Conservation (phyloP, 2,329 filamentous ascomycete species). For the Diaporthe sp. region DNA sequence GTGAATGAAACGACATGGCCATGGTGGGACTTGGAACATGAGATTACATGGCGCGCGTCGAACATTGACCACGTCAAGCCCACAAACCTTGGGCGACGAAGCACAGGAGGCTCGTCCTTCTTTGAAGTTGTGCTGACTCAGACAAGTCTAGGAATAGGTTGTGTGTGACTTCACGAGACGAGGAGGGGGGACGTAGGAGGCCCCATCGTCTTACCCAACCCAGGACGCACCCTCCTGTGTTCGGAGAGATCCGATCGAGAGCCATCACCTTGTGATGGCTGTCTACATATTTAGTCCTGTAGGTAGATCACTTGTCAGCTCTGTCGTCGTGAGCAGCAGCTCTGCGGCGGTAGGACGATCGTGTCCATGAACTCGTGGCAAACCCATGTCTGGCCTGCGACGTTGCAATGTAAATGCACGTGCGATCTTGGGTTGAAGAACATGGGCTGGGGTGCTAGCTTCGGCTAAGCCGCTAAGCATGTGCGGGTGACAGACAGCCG, state of each 20-base stretch:
- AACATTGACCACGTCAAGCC: slow-evolving; percentile 2
- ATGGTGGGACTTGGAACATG: background rate
- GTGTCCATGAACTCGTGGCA: background rate
- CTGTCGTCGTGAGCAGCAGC: background rate
- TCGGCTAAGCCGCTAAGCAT: slow-evolving; percentile 28
- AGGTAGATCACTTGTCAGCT: background rate
- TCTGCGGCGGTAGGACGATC: background rate
- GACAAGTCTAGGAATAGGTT: background rate
- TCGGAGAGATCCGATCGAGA: slow-evolving; percentile 25
- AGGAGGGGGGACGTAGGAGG: background rate
- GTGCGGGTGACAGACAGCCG: slow-evolving; percentile 34
- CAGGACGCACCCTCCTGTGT: background rate
- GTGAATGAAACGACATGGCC: background rate
- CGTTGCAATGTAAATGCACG: slow-evolving; percentile 23
- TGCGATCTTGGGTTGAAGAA: slow-evolving; percentile 7
- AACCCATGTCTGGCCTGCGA: background rate
- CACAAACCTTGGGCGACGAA: slow-evolving; percentile 15
- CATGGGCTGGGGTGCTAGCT: slow-evolving; percentile 12
- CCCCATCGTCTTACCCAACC: background rate
- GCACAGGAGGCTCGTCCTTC: slow-evolving; percentile 1
- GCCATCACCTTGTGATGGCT: background rate
- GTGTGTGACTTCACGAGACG: background rate
- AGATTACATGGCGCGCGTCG: background rate
- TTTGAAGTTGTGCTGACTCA: background rate
- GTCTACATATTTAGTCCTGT: background rate